A percentile compares a stretch with the other conserved stretches of the same genome.
Conservation (phyloP, 1,139 yeast species). For the Saccharomyces hybrid region DNA sequence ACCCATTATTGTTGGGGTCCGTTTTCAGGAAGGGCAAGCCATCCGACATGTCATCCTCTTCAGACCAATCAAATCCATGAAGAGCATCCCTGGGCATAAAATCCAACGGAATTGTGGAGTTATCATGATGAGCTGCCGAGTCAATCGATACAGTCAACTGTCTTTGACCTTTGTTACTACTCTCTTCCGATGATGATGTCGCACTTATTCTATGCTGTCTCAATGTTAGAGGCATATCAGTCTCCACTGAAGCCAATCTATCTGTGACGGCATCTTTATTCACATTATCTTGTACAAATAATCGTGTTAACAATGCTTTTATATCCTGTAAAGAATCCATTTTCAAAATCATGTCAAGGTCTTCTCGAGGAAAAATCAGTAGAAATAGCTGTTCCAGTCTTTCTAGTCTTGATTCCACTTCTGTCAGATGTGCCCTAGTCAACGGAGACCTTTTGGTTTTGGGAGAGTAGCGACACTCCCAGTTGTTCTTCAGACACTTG, state of each 20-base stretch:
- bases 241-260: background rate
- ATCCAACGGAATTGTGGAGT: conserved; percentile 26
- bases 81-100: conserved; percentile 38
- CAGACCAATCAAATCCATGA: conserved; percentile 52
- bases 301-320: conserved; percentile 3
- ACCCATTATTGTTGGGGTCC: conserved; percentile 46
- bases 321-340: conserved; percentile 5
- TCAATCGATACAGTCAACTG: background rate
- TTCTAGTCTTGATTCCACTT: conserved; percentile 58
- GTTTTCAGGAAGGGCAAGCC: conserved; percentile 50
- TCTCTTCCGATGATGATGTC: background rate
- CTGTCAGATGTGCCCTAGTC: conserved; percentile 72
- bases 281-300: conserved; percentile 2
- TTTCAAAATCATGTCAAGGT: conserved; percentile 35
- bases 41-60: conserved; percentile 39
- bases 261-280: background rate
- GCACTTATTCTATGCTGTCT: background rate
- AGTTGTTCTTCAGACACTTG: conserved; percentile 62
- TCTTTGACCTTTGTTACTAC: background rate
- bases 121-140: background rate
- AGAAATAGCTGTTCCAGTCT: conserved; percentile 47
- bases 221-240: background rate
- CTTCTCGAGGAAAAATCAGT: conserved; percentile 37
- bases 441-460: conserved; percentile 70
- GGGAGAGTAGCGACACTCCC: conserved; percentile 76